Evolutionary conservation across 192 early-diverging fungal genomes (phyloP), one percentile per base, ranked within the genome.

Genomic region (Umbelopsis isabellina): DNA sequence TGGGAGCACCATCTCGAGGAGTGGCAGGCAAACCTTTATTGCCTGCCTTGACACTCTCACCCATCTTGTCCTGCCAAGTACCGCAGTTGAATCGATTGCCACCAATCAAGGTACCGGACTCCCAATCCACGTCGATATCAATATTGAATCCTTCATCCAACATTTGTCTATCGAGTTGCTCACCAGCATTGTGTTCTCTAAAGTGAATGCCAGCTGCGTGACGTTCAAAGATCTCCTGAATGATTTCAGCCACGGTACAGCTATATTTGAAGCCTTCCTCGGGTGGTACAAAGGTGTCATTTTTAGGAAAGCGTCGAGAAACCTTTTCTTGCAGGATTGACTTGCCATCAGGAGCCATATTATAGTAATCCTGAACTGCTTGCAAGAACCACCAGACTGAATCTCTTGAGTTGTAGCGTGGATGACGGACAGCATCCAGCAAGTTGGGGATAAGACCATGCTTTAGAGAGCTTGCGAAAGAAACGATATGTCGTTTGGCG

Each of bases 41-140:
- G 8, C 92, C 90, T n/a, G 98, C 97, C 81, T 94, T 96, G 46
- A 88, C 91, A 30, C 91, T 94, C 79, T 97, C 95, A 16, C 93
- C 93, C 93, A 94, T 95, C 79, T 98, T 99, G 82, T 98, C 98
- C 96, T 98, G 98, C 98, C 97, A 99, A 0, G 96, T 98, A 27
- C 98, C 97, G 71, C 97, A 99, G 81, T 99, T 99, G 81, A 83
- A 95, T 45, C 82, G 46, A 75, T 89, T 98, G 30, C 98, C 98
- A 61, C 98, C 97, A 64, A 79, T 72, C 25, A 98, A 83, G 52
- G 97, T 87, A 18, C 97, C 98, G 0, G 85, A 91, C 15, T 78
- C 76, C 80, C 91, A 95, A 46, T 93, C 87, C 3, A 93, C 90
- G n/a, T 79, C 71, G 23, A 92, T 86, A 64, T 85, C 79, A 55